Evolutionary conservation across 75 land plant species (phyloP), one percentile per base, ranked within the genome.

Genomic region (Azolla pinnata): DNA sequence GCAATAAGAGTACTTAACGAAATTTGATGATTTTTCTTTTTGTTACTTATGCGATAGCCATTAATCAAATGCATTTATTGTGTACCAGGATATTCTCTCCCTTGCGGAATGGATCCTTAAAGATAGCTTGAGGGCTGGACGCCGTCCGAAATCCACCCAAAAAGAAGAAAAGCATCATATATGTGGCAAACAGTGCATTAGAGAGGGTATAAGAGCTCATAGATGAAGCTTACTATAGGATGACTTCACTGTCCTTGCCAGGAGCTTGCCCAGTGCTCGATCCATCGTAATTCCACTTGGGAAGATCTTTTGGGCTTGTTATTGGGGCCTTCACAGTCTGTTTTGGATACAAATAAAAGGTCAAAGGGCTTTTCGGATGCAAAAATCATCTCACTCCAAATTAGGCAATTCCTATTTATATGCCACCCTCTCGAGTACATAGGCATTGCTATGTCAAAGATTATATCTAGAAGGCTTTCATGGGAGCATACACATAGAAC

Each of bases 181-280:
- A 46, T 18, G 14, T 46, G n/a, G 49, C 49, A 4, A 46, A 17
- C 21, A 46, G 14, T 38, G 42, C 42, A 38, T 8, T 38, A 38
- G 12, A 8, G 7, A 8, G 42, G 14, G 42, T 7, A 38, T 7
- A 38, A 2, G 54, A 52, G 54, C 10, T 5, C 5, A 12, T 5
- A 12, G 40, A 35, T 35, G 40, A 25, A 2, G 12, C 80, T 61
- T 82, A 86, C 90, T 85, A 90, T 67, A 90, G 62, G 50, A 90
- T 85, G 8, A 90, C 96, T 81, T 90, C 96, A 75, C 96, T 90
- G 63, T 90, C 96, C 61, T 79, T 81, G 2, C 96, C 96, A 29
- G 96, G 96, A 33, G 96, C 96, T 70, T 90, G 96, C 0, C 96
- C 96, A 46, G 96, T 90, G 77, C 90, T 86, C 1, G 96, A 90